phyloP scores from a whole-genome alignment of 768 basidiomycete genomes.

The Russula sp. region DNA sequence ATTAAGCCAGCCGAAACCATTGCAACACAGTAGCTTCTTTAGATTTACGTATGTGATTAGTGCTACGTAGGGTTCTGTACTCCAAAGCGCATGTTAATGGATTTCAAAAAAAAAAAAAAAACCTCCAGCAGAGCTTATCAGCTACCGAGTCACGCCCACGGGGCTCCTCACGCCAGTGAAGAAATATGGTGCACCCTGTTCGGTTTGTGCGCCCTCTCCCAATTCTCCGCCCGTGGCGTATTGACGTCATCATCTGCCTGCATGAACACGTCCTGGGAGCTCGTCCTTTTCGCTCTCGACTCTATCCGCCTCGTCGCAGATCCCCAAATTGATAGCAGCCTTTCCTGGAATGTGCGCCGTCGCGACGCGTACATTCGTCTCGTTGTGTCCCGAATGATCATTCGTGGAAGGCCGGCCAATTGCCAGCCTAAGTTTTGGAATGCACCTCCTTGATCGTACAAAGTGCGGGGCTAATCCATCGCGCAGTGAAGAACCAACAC shows the following conservation, averaged over 20 bases:
- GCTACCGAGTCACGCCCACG: slow-evolving; percentile 24
- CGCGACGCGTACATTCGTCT: slow-evolving; percentile 68
- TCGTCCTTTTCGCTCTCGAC: slow-evolving; percentile 52
- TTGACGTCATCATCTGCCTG: slow-evolving; percentile 35
- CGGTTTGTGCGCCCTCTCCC: slow-evolving; percentile 65
- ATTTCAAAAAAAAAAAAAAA: too few species aligned
- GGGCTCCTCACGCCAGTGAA: slow-evolving; percentile 50
- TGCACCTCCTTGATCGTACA: too few species aligned
- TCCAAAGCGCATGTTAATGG: too few species aligned
- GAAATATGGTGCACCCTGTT: slow-evolving; percentile 66
- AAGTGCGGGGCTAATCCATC: too few species aligned
- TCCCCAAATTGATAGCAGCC: slow-evolving; percentile 36
- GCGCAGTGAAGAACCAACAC: too few species aligned
- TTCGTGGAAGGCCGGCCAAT: too few species aligned
- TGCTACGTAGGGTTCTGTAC: too few species aligned
- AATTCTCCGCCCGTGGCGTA: slow-evolving; percentile 59
- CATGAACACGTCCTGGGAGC: slow-evolving; percentile 59
- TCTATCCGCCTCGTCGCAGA: slow-evolving; percentile 52
- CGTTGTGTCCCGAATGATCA: slow-evolving; percentile 59
- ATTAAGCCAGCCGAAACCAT: too few species aligned
- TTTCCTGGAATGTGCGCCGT: slow-evolving; percentile 38
- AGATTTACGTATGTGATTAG: too few species aligned
- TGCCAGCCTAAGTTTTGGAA: too few species aligned
- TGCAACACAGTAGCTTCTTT: too few species aligned
- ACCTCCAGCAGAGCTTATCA: slow-evolving; percentile 34